Evolutionary conservation across 495 filamentous ascomycete genomes (phyloP).

Genomic region (Penicillium silybi): DNA sequence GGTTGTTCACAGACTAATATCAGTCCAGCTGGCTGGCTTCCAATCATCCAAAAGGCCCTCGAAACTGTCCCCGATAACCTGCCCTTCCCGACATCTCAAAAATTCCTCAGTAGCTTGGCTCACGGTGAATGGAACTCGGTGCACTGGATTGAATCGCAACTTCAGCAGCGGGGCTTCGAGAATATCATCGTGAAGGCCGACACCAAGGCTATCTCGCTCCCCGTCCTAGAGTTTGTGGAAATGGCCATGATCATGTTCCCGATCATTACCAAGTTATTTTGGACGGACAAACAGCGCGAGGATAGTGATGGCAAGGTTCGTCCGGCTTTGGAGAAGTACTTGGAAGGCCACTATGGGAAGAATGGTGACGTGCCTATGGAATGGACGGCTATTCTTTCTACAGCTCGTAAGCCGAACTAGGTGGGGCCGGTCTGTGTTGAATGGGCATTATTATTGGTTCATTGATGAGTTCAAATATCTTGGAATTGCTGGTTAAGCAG

Average conservation of each 20-base stretch:
- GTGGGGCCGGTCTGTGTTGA: neutral
- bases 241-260: conserved; percentile 28
- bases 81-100: conserved; percentile 23
- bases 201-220: conserved; percentile 14
- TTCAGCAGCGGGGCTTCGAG: conserved; percentile 28
- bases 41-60: conserved; percentile 23
- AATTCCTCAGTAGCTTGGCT: conserved; percentile 19
- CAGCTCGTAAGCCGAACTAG: conserved; percentile 24
- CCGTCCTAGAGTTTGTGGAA: conserved; percentile 26
- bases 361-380: conserved; percentile 27
- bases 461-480: too few relatives aligned
- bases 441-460: too few relatives aligned
- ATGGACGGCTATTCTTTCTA: conserved; percentile 35
- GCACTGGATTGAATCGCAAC: conserved; percentile 26
- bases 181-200: conserved; percentile 26
- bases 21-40: conserved; percentile 28
- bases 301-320: conserved; percentile 18
- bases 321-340: conserved; percentile 24
- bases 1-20: neutral
- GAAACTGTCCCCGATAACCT: conserved; percentile 25
- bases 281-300: conserved; percentile 32
- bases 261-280: conserved; percentile 22
- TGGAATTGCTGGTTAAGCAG: too few relatives aligned
- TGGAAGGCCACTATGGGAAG: conserved; percentile 29
- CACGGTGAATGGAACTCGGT: conserved; percentile 31